phyloP scores from a whole-genome alignment of 768 basidiomycete genomes.

The Termitomyces sp. region DNA sequence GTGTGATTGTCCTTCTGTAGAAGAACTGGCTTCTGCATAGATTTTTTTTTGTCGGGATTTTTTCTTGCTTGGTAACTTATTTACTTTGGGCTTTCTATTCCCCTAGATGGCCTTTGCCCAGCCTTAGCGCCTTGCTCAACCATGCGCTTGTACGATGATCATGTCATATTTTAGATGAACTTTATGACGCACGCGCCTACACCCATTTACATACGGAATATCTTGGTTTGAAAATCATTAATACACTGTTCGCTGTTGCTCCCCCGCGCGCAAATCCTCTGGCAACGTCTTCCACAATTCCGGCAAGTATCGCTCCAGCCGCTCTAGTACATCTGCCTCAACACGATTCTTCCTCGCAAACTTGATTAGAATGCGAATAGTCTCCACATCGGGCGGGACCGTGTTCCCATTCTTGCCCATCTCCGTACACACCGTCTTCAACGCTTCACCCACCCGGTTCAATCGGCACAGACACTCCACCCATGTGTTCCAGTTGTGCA shows the following conservation, averaged over 20 bases:
- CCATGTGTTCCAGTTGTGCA: slow-evolving; percentile 78
- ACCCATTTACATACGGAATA: background rate
- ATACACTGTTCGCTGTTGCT: background rate
- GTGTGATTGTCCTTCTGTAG: slow-evolving; percentile 88
- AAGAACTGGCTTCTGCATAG: slow-evolving; percentile 58
- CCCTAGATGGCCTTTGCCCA: slow-evolving; percentile 45
- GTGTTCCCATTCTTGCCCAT: slow-evolving; percentile 52
- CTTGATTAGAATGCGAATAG: slow-evolving; percentile 51
- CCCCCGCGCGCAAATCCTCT: slow-evolving; percentile 19
- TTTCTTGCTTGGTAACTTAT: slow-evolving; percentile 3
- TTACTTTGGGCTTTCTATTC: slow-evolving; percentile 41
- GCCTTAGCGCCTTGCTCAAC: slow-evolving; percentile 65
- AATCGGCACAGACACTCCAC: slow-evolving; percentile 84
- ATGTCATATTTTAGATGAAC: slow-evolving; percentile 8
- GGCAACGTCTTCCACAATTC: slow-evolving; percentile 35
- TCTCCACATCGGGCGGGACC: slow-evolving; percentile 48
- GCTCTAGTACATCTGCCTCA: slow-evolving; percentile 44
- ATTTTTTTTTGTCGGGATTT: slow-evolving; percentile 3
- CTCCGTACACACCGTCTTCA: slow-evolving; percentile 58
- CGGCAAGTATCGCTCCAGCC: slow-evolving; percentile 41
- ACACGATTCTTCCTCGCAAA: slow-evolving; percentile 46
- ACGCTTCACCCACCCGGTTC: slow-evolving; percentile 64
- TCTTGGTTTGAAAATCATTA: no score
- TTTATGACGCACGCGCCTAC: slow-evolving; percentile 6
- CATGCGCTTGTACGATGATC: slow-evolving; percentile 39